These are phyloP conservation scores for Clavaria fumosa DNA, from an alignment of 768 basidiomycete species.

Conservation along the genomic window DNA sequence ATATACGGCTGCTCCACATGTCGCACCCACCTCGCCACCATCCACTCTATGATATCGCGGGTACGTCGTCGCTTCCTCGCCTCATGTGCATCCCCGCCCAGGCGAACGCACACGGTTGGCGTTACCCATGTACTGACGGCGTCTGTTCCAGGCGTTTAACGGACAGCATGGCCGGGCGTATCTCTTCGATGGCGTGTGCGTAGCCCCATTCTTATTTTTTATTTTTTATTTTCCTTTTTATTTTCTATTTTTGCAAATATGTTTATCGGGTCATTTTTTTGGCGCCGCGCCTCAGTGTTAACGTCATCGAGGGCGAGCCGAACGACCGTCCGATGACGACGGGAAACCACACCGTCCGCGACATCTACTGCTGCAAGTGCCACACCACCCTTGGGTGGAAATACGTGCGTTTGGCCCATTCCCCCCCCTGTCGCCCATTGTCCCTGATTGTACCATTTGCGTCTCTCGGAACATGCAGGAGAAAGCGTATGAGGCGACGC, in stretches of 20 bases:
- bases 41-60: conserved; percentile 81
- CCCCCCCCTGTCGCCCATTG: conserved; percentile 1
- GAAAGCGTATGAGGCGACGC: conserved; percentile 72
- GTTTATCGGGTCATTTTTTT: conserved; percentile 9
- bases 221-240: conserved; percentile 9
- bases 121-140: conserved; percentile 10
- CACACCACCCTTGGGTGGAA: conserved; percentile 86
- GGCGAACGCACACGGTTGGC: too few relatives aligned
- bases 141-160: conserved; percentile 72
- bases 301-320: conserved; percentile 78
- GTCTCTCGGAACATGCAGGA: conserved; percentile 41
- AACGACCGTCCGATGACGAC: conserved; percentile 95
- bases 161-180: conserved; percentile 94
- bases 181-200: conserved; percentile 88
- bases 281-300: conserved; percentile 45
- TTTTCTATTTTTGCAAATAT: too few relatives aligned
- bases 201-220: conserved; percentile 4
- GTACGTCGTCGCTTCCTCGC: conserved; percentile 28
- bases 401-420: conserved; percentile 53
- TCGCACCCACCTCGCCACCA: conserved; percentile 83
- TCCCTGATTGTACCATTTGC: background rate
- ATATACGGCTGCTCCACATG: conserved; percentile 82
- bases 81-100: too few relatives aligned
- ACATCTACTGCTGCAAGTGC: conserved; percentile 91
- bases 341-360: conserved; percentile 89